These are phyloP conservation scores for Themeda triandra DNA, from an alignment of 176 grass and related monocot species.

Conservation along the genomic window DNA sequence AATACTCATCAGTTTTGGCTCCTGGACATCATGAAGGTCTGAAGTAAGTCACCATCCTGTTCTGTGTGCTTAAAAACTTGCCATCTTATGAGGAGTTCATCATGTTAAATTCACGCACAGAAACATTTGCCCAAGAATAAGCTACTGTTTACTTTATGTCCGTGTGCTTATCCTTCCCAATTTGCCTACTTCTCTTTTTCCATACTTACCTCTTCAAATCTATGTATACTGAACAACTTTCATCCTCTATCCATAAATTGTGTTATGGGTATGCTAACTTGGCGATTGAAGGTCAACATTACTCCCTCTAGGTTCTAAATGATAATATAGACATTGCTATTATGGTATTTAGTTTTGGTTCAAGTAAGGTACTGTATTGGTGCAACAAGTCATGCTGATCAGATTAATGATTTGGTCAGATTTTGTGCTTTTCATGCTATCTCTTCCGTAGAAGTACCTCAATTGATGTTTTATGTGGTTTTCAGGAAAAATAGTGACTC, in stretches of 20 bases:
- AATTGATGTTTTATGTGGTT: constrained; percentile 12
- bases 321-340: constrained; percentile 10
- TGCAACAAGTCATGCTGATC: neutral
- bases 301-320: neutral
- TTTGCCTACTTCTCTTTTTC: neutral
- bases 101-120: neutral
- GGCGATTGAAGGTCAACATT: neutral
- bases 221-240: neutral
- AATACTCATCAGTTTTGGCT: constrained; percentile 84
- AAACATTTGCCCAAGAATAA: neutral
- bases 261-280: neutral
- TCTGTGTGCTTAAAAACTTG: constrained; percentile 19
- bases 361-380: neutral
- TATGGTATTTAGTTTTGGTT: neutral
- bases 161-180: neutral
- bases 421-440: constrained; percentile 6
- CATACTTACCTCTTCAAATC: neutral
- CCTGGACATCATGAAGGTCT: constrained; percentile 94
- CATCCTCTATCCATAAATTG: neutral
- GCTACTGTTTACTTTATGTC: neutral
- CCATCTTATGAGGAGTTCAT: neutral
- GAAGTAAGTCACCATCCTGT: constrained; percentile 53
- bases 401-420: neutral
- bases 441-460: neutral
- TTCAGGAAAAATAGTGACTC: constrained; percentile 75